Evolutionary conservation across 176 grass and related monocot genomes (phyloP).

Genomic region (Thinopyrum elongatum): DNA sequence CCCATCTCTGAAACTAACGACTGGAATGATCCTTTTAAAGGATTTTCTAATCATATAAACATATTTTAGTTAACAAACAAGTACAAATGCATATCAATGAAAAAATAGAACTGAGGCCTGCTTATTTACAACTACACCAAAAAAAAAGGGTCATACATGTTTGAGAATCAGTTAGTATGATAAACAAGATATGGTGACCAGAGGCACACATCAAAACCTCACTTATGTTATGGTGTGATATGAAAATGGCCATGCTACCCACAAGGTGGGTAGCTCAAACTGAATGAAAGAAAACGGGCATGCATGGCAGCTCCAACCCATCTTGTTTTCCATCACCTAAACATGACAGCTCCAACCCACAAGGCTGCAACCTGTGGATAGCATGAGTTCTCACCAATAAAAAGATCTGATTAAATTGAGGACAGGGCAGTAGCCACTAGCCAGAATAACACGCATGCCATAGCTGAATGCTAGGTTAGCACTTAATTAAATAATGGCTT

Average conservation of each 20-base stretch:
- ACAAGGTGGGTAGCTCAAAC: not conserved
- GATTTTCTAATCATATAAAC: not conserved
- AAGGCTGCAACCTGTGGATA: not conserved
- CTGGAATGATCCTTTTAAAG: not conserved
- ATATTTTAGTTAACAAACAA: not conserved
- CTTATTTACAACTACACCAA: not conserved
- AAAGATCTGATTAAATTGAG: not conserved
- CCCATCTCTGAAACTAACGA: not conserved
- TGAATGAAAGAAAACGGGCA: not conserved
- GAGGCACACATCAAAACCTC: not conserved
- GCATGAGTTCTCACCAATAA: not conserved
- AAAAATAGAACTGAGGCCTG: not conserved
- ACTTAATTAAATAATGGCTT: not conserved
- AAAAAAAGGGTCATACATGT: not conserved
- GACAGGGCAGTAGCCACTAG: not conserved
- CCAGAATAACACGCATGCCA: not conserved
- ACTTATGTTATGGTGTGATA: conserved; percentile 4
- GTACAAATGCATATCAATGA: not conserved
- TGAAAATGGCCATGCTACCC: not conserved
- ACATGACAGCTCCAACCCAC: conserved; percentile 7
- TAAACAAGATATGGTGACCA: not conserved
- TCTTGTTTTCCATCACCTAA: not conserved
- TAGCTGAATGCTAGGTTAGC: not conserved
- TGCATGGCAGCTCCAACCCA: not conserved
- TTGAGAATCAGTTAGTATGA: not conserved